Base-by-base conservation (phyloP, 2,329 filamentous ascomycete genomes). In the Aspergillus candidus region DNA sequence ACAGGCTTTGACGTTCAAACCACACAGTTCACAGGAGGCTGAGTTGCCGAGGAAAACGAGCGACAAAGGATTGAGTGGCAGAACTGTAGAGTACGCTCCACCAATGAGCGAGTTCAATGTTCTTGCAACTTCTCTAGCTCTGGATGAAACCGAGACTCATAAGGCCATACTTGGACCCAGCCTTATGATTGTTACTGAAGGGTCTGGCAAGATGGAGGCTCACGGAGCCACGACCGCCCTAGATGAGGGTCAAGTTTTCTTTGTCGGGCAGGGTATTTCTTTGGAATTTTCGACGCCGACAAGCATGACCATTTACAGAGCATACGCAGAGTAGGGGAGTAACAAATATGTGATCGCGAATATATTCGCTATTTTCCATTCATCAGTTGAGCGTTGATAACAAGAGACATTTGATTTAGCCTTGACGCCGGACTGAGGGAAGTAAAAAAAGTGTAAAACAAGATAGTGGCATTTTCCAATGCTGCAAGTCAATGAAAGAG, bases 21-120 rank as follows among this genome's bases (percentile, higher is more conserved):
- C 81, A 0, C 80, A 86, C 48, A 72, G 71, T 14, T 66, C 70
- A 3, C 66, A 77, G 3, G 77, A 85, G 43, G 75, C 79, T 2
- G 66, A 77, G 4, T 64, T 88, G 4, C 71, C 70, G 2, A 65
- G 72, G 1, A 62, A 72, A 43, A 61, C 62, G 38, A 79, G 74
- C 44, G 63, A 70, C 0, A 72, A 75, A 48, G 76, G 80, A 38
- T 68, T 68, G 48, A 72, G 74, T 34, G 81, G 82, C 0, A 81
- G 77, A 62, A 85, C 83, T 1, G 71, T 74, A 39, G 67, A 82
- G 2, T 86, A 85, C 57, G 72, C 71, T 8, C 84, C 84, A 4
- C 82, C 83, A 0, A 74, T 87, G 63, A 80, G 77, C 54, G 85
- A 89, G 63, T 89, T 90, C 57, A 77, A 81, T 53, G 78, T 89